Conservation (phyloP, 495 filamentous ascomycete species). For the Elaphomyces granulatus region DNA sequence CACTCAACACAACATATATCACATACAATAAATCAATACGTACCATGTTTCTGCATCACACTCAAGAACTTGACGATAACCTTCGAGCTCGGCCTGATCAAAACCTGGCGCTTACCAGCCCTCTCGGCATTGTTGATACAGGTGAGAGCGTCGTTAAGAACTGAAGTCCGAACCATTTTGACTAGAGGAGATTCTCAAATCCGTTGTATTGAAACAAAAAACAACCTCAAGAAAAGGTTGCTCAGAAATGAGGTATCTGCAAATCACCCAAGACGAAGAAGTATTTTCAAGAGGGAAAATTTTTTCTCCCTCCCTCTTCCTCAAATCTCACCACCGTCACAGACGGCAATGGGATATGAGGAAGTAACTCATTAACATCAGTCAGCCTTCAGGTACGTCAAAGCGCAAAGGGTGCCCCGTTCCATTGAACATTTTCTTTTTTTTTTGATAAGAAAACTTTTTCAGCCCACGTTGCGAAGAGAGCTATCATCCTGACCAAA, state of each 20-base stretch:
- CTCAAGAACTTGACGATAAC: conserved; percentile 98
- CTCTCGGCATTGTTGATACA: conserved; percentile 99
- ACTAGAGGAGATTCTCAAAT: conserved; percentile 75
- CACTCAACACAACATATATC: conserved; percentile 3
- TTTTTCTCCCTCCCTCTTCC: not conserved
- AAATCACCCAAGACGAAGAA: not conserved
- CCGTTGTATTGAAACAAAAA: no score
- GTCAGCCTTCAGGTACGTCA: conserved; percentile 74
- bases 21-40: conserved; percentile 27
- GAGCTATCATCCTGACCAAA: conserved; percentile 46
- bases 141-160: conserved; percentile 98
- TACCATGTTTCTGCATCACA: conserved; percentile 99
- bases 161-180: conserved; percentile 97
- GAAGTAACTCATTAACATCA: conserved; percentile 30
- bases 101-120: conserved; percentile 92
- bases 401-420: conserved; percentile 90
- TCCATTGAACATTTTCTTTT: conserved; percentile 3
- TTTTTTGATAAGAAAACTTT: conserved; percentile 55
- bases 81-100: conserved; percentile 94
- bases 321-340: no score
- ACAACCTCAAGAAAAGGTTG: conserved; percentile 14
- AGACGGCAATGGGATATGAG: no score
- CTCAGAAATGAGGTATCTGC: conserved; percentile 65
- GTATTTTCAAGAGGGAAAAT: not conserved
- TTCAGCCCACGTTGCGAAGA: conserved; percentile 70